phyloP scores from a whole-genome alignment of 2,329 filamentous ascomycete genomes.

The Trichoderma arundinaceum region DNA sequence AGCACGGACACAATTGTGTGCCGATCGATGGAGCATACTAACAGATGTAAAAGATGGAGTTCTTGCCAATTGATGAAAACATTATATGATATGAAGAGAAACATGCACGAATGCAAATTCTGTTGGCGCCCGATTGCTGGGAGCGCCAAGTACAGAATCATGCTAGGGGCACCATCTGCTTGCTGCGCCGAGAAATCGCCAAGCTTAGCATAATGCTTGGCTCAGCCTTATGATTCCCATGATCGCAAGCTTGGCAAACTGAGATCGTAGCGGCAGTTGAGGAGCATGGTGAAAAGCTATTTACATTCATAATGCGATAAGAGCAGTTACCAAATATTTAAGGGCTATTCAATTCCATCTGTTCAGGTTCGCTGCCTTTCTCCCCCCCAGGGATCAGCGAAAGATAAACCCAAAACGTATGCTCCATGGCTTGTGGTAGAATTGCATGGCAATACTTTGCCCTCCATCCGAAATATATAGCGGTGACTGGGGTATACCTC shows the following conservation, averaged over 20 bases:
- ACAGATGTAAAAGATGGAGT: neutral
- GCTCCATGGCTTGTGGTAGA: too few relatives aligned
- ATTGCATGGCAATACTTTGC: too few relatives aligned
- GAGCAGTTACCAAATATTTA: neutral
- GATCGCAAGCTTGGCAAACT: neutral
- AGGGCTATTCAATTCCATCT: too few relatives aligned
- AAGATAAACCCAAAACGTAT: too few relatives aligned
- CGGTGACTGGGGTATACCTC: too few relatives aligned
- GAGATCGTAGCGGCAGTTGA: neutral
- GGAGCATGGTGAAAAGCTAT: too few relatives aligned
- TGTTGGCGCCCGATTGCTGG: neutral
- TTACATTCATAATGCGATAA: neutral
- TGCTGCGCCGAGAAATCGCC: conserved; percentile 1
- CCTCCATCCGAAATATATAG: too few relatives aligned
- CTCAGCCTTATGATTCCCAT: neutral
- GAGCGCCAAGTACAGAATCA: neutral
- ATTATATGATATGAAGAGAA: too few relatives aligned
- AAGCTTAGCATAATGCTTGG: neutral
- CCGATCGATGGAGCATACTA: neutral
- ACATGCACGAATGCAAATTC: neutral
- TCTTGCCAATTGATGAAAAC: neutral
- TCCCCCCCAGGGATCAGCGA: too few relatives aligned
- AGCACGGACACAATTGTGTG: neutral
- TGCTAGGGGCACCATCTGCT: neutral
- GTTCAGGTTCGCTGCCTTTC: too few relatives aligned